A percentile compares a stretch with the other conserved stretches of the same genome.
phyloP scores from a whole-genome alignment of 169 alveolate species.

The Eimeria mitis region DNA sequence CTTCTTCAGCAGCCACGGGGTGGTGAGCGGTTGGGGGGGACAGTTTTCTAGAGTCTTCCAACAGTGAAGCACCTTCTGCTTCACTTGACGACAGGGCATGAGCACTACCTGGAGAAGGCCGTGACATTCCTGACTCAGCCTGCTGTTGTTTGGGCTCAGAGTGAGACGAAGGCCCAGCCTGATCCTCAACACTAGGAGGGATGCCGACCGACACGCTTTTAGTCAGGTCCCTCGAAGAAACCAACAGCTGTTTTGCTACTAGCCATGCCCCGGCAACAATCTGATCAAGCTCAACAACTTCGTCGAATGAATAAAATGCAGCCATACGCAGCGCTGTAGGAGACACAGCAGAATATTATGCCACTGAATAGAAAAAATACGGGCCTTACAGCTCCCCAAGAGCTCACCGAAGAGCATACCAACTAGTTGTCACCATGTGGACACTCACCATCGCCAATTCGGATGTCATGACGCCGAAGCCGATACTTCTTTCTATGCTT shows the following conservation, averaged over 20 bases:
- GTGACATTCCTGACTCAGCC: neutral
- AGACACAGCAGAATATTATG: neutral
- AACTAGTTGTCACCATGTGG: neutral
- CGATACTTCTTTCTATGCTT: slow-evolving; percentile 23
- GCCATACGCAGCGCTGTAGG: slow-evolving; percentile 59
- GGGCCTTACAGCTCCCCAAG: neutral
- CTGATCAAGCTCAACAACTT: slow-evolving; percentile 41
- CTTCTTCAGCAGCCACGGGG: neutral
- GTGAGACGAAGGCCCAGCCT: neutral
- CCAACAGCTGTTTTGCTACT: slow-evolving; percentile 17
- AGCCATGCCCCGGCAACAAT: slow-evolving; percentile 52
- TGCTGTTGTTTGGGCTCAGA: neutral
- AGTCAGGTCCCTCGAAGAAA: slow-evolving; percentile 10
- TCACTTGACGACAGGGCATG: slow-evolving; percentile 3
- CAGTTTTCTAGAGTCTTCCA: neutral
- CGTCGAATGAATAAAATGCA: neutral
- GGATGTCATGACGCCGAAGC: neutral
- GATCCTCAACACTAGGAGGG: neutral
- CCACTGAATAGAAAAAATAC: too few species aligned
- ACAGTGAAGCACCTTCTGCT: neutral
- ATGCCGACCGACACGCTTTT: neutral
- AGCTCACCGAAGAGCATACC: neutral
- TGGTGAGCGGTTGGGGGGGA: neutral
- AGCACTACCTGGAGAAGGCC: neutral
- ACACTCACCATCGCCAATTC: slow-evolving; percentile 48